Base-by-base conservation (phyloP, 495 filamentous ascomycete species). In the Trichocladium antarcticum region DNA sequence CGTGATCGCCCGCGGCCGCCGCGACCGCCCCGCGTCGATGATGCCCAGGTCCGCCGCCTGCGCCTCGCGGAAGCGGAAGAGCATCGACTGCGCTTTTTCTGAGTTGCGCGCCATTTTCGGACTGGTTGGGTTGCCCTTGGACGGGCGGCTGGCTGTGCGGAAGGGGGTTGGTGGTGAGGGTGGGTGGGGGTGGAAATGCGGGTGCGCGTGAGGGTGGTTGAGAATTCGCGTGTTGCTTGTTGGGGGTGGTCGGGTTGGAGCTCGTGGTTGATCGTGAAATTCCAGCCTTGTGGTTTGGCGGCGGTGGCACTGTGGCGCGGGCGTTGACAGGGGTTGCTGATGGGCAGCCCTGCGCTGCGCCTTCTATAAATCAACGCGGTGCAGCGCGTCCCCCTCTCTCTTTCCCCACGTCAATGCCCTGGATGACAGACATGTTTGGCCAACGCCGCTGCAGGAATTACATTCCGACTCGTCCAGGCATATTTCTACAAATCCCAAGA, bases 11-110 rank as follows among this genome's bases (percentile, higher is more conserved):
- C 92, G 93, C 29, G 92, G 92, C 9, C 92, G 87, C 5, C 89
- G 81, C 7, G 88, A 83, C 34, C 89, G 85, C n/a, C 85, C 84
- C 7, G 84, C 82, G 68, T 95, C 89, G 69, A 97, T 86, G 57
- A 97, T 96, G 60, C 92, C 92, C 31, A 95, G 74, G 65, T 95
- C 89, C 48, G 90, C 89, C 45, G 93, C 93, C 74, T 97, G 92
- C 59, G 89, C 83, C 61, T 95, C 92, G 66, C 93, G 87, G 77
- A 98, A 98, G 74, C 92, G 92, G 73, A 95, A 98, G 68, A 98
- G 93, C 92, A 98, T 98, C 19, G 90, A 96, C 69, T 98, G 92
- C 50, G 92, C 92, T 72, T 97, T 97, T 77, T 96, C 90, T 24
- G 84, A 87, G 67, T 98, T 98, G 34, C 75, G 75, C 55, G 75